Conservation (phyloP, 1,284 basidiomycete species). For the Boletus semigastroideus region DNA sequence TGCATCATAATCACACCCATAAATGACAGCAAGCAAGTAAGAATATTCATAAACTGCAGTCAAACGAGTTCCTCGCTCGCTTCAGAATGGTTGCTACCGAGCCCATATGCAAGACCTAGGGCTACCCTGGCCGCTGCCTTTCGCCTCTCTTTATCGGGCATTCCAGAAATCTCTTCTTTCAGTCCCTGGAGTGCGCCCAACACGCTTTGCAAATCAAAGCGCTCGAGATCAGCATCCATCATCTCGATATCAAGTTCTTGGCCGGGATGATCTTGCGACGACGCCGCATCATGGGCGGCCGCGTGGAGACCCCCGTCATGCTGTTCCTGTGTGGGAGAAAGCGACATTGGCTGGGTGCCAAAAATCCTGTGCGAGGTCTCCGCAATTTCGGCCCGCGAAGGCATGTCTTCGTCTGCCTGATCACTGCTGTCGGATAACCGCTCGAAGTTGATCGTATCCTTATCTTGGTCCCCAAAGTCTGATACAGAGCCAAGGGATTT, state of each 20-base stretch:
- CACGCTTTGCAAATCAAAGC: slow-evolving; percentile 65
- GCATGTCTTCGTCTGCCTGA: slow-evolving; percentile 40
- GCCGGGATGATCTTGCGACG: slow-evolving; percentile 4
- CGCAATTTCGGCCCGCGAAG: slow-evolving; percentile 51
- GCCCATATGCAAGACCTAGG: slow-evolving; percentile 68
- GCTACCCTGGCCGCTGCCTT: slow-evolving; percentile 71
- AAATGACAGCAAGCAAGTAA: not conserved
- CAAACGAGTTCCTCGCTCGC: slow-evolving; percentile 9
- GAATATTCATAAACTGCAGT: slow-evolving; percentile 1
- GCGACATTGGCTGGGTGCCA: slow-evolving; percentile 31
- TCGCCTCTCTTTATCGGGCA: slow-evolving; percentile 59
- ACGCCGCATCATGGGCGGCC: not conserved
- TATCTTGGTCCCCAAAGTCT: slow-evolving; percentile 41
- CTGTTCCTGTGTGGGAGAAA: slow-evolving; percentile 21
- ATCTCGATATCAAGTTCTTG: slow-evolving; percentile 30
- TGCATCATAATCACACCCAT: slow-evolving; percentile 2
- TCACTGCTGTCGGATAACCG: slow-evolving; percentile 23
- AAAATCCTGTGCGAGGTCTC: slow-evolving; percentile 58
- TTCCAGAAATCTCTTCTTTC: slow-evolving; percentile 70
- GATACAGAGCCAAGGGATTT: slow-evolving; percentile 49
- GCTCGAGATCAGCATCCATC: slow-evolving; percentile 37
- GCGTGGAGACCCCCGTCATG: slow-evolving; percentile 2
- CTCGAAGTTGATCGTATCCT: slow-evolving; percentile 20
- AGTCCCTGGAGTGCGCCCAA: slow-evolving; percentile 64
- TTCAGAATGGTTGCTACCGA: slow-evolving; percentile 36